These are phyloP conservation scores for Podosphaera fusca DNA, from an alignment of 2,329 filamentous ascomycete species.

Conservation along the genomic window DNA sequence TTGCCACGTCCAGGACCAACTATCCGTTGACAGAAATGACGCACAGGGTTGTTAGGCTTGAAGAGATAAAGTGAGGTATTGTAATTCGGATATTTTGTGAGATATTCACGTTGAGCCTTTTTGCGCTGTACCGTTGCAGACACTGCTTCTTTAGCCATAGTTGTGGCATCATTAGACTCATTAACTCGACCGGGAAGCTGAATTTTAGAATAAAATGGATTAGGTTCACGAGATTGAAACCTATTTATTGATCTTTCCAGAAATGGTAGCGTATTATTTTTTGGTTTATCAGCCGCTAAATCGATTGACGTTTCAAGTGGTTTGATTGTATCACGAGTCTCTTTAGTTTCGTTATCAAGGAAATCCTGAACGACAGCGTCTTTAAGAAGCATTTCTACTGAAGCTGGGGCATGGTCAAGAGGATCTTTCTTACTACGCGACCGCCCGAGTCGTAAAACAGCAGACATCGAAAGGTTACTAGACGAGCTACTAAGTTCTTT, in stretches of 20 bases:
- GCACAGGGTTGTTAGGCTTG: constrained; percentile 50
- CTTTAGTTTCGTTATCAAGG: constrained; percentile 46
- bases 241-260: constrained; percentile 36
- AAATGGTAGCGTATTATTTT: constrained; percentile 33
- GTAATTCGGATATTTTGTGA: constrained; percentile 68
- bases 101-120: constrained; percentile 73
- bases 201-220: constrained; percentile 81
- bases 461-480: constrained; percentile 54
- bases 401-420: constrained; percentile 73
- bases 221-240: constrained; percentile 50
- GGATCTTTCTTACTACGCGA: constrained; percentile 48
- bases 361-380: constrained; percentile 91
- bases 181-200: constrained; percentile 40
- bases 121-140: constrained; percentile 63
- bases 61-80: constrained; percentile 87
- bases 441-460: constrained; percentile 41
- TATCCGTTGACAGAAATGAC: constrained; percentile 64
- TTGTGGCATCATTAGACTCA: constrained; percentile 59
- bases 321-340: constrained; percentile 15
- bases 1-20: constrained; percentile 77
- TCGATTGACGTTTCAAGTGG: constrained; percentile 8
- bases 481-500: constrained; percentile 50
- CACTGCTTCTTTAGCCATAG: constrained; percentile 79
- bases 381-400: constrained; percentile 89
- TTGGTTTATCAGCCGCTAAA: constrained; percentile 21